Evolutionary conservation across 257 asterid genomes (phyloP).

Genomic region (Solanum tarijense): DNA sequence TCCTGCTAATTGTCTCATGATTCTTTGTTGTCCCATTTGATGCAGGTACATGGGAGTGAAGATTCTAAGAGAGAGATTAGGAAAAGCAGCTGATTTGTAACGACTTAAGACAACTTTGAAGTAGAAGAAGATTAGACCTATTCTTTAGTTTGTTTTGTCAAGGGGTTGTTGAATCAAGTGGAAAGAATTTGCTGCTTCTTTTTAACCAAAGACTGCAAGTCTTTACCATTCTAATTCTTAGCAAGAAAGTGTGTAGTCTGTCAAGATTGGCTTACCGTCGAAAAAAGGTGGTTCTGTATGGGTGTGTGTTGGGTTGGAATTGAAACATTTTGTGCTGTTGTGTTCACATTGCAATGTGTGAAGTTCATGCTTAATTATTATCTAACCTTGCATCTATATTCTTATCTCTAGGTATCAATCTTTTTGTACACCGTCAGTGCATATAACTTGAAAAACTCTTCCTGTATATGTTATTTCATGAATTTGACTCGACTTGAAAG

Average conservation of each 20-base stretch:
- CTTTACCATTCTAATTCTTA: neutral
- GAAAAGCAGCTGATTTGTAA: conserved; percentile 42
- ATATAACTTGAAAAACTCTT: neutral
- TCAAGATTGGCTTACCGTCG: neutral
- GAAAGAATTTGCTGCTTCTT: neutral
- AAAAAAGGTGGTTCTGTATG: neutral
- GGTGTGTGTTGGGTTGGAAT: neutral
- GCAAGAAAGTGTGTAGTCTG: conserved; percentile 2
- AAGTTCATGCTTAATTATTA: neutral
- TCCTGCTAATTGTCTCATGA: neutral
- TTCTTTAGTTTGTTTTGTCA: neutral
- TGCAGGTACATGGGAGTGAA: conserved; percentile 95
- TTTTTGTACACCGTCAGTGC: neutral
- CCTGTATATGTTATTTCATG: neutral
- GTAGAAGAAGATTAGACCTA: conserved; percentile 7
- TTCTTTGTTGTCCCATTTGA: neutral
- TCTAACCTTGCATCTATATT: neutral
- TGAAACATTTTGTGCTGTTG: neutral
- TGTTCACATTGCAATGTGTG: neutral
- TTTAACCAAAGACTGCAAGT: neutral
- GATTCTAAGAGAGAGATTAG: conserved; percentile 66
- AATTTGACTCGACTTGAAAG: neutral
- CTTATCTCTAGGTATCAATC: neutral
- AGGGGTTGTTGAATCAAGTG: neutral
- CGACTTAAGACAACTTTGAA: neutral